Base-by-base conservation (phyloP, 2,329 filamentous ascomycete genomes). In the Fusarium albosuccineum region DNA sequence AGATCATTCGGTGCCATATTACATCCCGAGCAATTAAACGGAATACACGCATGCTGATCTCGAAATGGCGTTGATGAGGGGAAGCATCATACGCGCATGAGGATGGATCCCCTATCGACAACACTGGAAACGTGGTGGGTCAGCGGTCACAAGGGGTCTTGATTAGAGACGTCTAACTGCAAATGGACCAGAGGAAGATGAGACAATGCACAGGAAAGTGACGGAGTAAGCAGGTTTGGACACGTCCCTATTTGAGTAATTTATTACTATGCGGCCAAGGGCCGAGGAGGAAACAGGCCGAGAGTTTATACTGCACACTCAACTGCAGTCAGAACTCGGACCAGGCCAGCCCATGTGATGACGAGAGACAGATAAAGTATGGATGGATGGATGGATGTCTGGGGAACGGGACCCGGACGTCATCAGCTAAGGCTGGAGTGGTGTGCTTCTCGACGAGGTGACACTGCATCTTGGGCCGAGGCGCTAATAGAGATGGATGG, bases 21-120 rank as follows among this genome's bases (percentile, higher is more conserved):
- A 22, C 22, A 22, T 14, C 29, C 27, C 34, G 40, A 37, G 39
- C 30, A 37, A 26, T 45, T 36, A 41, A 10, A 40, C 11, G 39
- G 49, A 48, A 26, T 27, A 49, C n/a, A 51, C 39, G 44, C 17
- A 34, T n/a, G 16, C 57, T 50, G 42, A 10, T 46, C 46, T 48
- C 22, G 39, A 45, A 40, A 66, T 41, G 49, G 37, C 36, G 46
- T 42, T 49, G 36, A 51, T 48, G 41, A 48, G 51, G 44, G 42
- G 56, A 62, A 50, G 49, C 27, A 49, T 62, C 53, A 62, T 68
- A 57, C 33, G 66, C 46, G 55, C 60, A 39, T 27, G 45, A 42
- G 30, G 39, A 46, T 51, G 14, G 33, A 27, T n/a, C 37, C 11
- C 40, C 22, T 34, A 34, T 36, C 45, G 22, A 17, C 16, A 29